Base-by-base conservation (phyloP, 352 stramenopile species). In the Pythium rhizo-oryzae region DNA sequence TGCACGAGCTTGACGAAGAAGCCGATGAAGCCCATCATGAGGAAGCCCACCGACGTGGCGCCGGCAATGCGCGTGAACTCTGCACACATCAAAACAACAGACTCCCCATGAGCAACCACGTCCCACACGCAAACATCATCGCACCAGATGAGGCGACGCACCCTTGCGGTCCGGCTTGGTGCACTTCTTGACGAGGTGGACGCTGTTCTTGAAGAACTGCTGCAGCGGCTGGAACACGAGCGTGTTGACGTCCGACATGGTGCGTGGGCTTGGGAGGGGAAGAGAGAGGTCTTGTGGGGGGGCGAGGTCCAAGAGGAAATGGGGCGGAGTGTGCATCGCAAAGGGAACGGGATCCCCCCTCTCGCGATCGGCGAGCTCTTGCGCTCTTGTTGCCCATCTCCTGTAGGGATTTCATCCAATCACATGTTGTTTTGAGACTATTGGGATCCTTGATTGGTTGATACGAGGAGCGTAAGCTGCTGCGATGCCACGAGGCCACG, bases 1-100 rank as follows among this genome's bases (percentile, higher is more conserved):
- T 99, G 97, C 77, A 99, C 93, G 62, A 99, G 92, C 91, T 99
- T 99, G 69, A 99, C 97, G 81, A 99, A 99, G 90, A 99, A 99
- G 65, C 98, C 97, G 78, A 99, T 98, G 80, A 99, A 99, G 74
- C 98, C 97, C 97, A 99, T 99, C 75, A 99, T 97, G 61, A 99
- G 80, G 82, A 99, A 99, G 62, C 98, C 97, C 76, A 99, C 82
- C 47, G 92, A 94, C 62, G 97, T 99, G 52, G 97, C 95, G 65
- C 85, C 90, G 47, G 97, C 95, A 76, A 99, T 99, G 56, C 86
- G 82, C 56, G 93, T 92, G 78, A 99, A 99, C 79, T 99, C 97
- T 97, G 75, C 25, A 65, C 13, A 53, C 24, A 44, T 43, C 11
- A 46, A 71, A 9, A 33, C 2, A 76, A 43, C 37, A 12, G 13